Conservation (phyloP, 2,329 filamentous ascomycete genomes). For the Neospermospora avenae region DNA sequence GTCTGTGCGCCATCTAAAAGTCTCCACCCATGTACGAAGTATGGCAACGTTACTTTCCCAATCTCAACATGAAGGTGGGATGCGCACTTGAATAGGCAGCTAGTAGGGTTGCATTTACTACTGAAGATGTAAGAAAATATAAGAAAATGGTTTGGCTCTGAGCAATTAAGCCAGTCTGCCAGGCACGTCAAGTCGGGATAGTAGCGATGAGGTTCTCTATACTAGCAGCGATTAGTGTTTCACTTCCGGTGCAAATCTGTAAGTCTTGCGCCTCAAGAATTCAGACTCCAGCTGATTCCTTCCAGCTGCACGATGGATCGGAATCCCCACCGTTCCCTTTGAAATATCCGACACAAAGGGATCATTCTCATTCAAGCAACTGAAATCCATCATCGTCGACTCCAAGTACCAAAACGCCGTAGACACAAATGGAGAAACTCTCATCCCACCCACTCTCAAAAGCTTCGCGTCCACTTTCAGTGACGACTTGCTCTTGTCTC, state of each 20-base stretch:
- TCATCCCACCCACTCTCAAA: slow-evolving; percentile 49
- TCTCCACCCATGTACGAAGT: too few relatives aligned
- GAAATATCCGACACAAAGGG: slow-evolving; percentile 23
- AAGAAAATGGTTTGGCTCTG: too few relatives aligned
- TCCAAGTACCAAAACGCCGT: slow-evolving; percentile 38
- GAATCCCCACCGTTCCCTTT: slow-evolving; percentile 38
- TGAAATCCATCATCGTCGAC: slow-evolving; percentile 45
- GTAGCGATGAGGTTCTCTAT: slow-evolving; percentile 4
- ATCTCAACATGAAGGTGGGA: neutral
- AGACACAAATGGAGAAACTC: slow-evolving; percentile 45
- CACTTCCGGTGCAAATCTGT: slow-evolving; percentile 8
- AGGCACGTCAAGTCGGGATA: neutral
- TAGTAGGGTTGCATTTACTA: too few relatives aligned
- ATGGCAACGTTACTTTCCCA: slow-evolving; percentile 16
- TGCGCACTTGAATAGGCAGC: neutral
- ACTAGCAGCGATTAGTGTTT: neutral
- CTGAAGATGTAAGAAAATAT: too few relatives aligned
- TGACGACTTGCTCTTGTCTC: slow-evolving; percentile 33
- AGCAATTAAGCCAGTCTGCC: too few relatives aligned
- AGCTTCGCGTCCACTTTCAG: slow-evolving; percentile 48
- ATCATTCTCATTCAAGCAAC: slow-evolving; percentile 30
- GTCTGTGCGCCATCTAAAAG: too few relatives aligned
- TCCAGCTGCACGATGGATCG: slow-evolving; percentile 22
- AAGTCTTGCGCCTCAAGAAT: neutral
- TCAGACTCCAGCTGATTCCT: neutral